Evolutionary conservation across 78 protist genomes (phyloP).

Genomic region (Dictyostelium capitatum): DNA sequence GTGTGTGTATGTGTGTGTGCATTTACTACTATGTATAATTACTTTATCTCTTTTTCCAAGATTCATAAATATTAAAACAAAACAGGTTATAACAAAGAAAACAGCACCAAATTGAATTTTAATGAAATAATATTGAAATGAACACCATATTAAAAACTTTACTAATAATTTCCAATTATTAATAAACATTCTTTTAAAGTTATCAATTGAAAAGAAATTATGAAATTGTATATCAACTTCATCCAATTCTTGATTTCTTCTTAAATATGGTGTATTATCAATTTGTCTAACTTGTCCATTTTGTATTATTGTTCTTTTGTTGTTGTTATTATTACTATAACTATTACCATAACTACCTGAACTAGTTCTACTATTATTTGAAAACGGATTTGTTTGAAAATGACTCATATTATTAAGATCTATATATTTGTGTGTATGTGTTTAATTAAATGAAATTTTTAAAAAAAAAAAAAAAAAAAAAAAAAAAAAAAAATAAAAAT

Average conservation of each 20-base stretch:
- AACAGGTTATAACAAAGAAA: slow-evolving; percentile 24
- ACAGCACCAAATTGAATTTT: slow-evolving; percentile 13
- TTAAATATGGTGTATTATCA: background rate
- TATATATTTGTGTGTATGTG: background rate
- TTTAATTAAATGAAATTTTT: background rate
- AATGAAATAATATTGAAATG: background rate
- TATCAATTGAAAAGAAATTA: slow-evolving; percentile 36
- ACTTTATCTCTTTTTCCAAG: slow-evolving; percentile 52
- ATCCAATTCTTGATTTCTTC: slow-evolving; percentile 21
- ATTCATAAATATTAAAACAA: slow-evolving; percentile 15
- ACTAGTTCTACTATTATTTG: background rate
- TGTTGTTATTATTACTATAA: background rate
- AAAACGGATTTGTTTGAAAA: background rate
- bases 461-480: background rate
- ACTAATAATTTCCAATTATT: background rate
- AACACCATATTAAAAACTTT: background rate
- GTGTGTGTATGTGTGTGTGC: too few species aligned
- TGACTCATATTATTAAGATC: slow-evolving; percentile 17
- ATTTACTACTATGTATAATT: background rate
- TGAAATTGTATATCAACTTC: slow-evolving; percentile 64
- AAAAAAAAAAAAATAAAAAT: background rate
- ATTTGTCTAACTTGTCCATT: slow-evolving; percentile 41
- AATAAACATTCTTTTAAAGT: background rate
- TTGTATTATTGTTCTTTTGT: slow-evolving; percentile 6
- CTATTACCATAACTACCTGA: slow-evolving; percentile 12